phyloP scores from a whole-genome alignment of 140 eudicot species.

The Anethum foeniculum region DNA sequence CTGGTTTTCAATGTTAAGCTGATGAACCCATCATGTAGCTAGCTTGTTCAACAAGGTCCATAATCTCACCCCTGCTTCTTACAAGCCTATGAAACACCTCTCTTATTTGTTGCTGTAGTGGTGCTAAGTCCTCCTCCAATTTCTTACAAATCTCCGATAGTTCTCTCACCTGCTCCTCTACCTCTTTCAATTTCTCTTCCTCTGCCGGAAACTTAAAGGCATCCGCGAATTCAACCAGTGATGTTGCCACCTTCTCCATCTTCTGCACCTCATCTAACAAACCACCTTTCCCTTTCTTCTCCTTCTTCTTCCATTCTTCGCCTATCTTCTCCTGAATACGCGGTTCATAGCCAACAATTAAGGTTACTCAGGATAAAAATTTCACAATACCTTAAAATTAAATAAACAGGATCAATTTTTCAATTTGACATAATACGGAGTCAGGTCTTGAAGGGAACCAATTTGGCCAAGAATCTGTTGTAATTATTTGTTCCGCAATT shows the following conservation, averaged over 20 bases:
- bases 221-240: conserved; percentile 57
- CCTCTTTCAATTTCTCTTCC: conserved; percentile 60
- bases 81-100: conserved; percentile 86
- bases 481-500: not conserved
- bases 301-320: conserved; percentile 89
- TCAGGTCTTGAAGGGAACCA: not conserved
- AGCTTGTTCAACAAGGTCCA: conserved; percentile 75
- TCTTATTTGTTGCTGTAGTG: conserved; percentile 61
- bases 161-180: conserved; percentile 61
- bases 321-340: conserved; percentile 54
- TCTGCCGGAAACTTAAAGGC: conserved; percentile 57
- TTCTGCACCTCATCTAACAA: conserved; percentile 58
- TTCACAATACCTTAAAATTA: not conserved
- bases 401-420: not conserved
- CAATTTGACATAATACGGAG: not conserved
- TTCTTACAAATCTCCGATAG: conserved; percentile 57
- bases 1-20: conserved; percentile 29
- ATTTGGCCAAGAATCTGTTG: not conserved
- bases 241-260: conserved; percentile 53
- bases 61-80: conserved; percentile 62
- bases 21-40: conserved; percentile 35
- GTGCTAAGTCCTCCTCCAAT: conserved; percentile 68
- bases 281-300: conserved; percentile 75
- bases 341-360: not conserved
- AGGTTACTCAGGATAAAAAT: not conserved